These are phyloP conservation scores for Antitrichia curtipendula DNA, from an alignment of 225 moss, liverwort and hornwort species.

Conservation along the genomic window DNA sequence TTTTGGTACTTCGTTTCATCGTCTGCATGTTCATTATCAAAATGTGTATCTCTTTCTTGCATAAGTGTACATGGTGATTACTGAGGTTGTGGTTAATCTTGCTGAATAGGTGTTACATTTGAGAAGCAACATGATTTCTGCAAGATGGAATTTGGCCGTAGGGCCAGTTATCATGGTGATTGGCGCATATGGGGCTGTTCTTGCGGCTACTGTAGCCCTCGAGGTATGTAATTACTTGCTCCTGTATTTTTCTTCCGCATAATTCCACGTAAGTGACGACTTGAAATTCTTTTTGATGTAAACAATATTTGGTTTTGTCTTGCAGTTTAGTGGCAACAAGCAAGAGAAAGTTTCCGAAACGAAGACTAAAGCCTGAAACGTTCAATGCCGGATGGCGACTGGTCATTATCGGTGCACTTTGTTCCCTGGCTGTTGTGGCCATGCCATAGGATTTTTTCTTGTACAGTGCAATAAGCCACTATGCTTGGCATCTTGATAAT, in stretches of 20 bases:
- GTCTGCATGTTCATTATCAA: background rate
- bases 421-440: background rate
- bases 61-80: background rate
- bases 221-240: conserved; percentile 4
- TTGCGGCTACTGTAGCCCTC: conserved; percentile 20
- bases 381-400: background rate
- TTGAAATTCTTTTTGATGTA: background rate
- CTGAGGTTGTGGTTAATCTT: background rate
- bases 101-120: background rate
- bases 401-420: background rate
- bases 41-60: background rate
- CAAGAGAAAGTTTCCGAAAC: background rate
- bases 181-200: conserved; percentile 27
- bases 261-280: background rate
- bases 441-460: background rate
- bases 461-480: background rate
- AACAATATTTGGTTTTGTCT: background rate
- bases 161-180: conserved; percentile 22
- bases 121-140: conserved; percentile 30
- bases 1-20: background rate
- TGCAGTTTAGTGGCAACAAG: conserved; percentile 24
- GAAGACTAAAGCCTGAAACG: background rate
- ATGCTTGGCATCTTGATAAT: background rate
- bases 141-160: conserved; percentile 35
- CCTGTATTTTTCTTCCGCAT: background rate